Evolutionary conservation across 1,284 basidiomycete genomes (phyloP), one percentile per base, ranked within the genome.

Genomic region (Rhodofomes roseus): DNA sequence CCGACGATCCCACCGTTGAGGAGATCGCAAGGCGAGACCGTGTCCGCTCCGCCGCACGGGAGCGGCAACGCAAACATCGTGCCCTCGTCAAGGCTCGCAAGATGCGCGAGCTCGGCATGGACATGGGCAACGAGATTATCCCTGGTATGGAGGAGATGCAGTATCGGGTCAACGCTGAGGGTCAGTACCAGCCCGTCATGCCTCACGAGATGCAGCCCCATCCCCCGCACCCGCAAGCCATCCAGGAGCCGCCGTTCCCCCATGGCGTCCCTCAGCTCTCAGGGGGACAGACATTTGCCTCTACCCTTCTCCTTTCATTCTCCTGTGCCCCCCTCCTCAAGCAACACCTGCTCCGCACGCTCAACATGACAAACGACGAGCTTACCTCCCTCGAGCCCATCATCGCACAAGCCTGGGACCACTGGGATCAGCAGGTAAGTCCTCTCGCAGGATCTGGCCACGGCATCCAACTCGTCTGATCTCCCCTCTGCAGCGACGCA

Each of bases 351-450:
- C 73, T 92, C 36, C 82, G 88, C 52, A 85, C 82, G 4, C 75
- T 92, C 41, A 80, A 81, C 62, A 86, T 92, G 83, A 84, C 86
- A 25, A 85, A 83, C 71, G 88, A 90, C 58, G 90, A 92, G 66
- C 79, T 92, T n/a, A 83, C 84, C 4, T 84, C 86, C 9, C 73
- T 92, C 54, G 88, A 92, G 67, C 87, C 88, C 25, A 79, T 90
- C 62, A 87, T 92, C 59, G 89, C 90, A 3, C 85, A 87, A 55
- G 89, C 89, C 23, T 92, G 88, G 81, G 90, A 92, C 62, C 85
- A 87, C 53, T 92, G 90, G 90, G 86, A 92, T 68, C 82, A 84
- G 62, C 84, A 87, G 73, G 89, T 90, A 65, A 60, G 81, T 68
- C 34, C 16, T 40, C 29, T n/a, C 58, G 41, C 39, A 31, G 60